Evolutionary conservation across 129 eudicot species (phyloP), one percentile per base, ranked within the genome.

Genomic region (Cynara cardunculus): DNA sequence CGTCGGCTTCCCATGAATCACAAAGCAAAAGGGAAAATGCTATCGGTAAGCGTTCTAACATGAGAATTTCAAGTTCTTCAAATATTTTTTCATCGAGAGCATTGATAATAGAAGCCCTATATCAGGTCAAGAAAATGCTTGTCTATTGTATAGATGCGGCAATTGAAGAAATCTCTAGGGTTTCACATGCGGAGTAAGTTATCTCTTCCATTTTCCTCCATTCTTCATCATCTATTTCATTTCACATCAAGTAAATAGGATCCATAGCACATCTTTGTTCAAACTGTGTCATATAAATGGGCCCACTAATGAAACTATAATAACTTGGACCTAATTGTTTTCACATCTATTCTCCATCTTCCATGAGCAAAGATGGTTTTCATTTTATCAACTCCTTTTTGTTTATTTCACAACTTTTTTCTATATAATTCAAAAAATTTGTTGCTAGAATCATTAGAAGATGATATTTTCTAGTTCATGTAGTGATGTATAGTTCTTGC

Each of bases 121-220:
- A 41, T 69, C 87, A 90, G 95, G 95, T 90, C 65, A 82, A 86
- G 78, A 90, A 88, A 70, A 89, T 89, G 96, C 39, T 89, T n/a
- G 75, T 89, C 37, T 61, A 79, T 76, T 74, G 87, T 73, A 75
- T 91, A 26, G 84, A 80, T 77, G 80, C 81, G 35, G 93, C 96
- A 21, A 65, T 91, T 25, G 86, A 85, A 72, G 93, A 87, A 83
- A 72, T 88, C 28, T 69, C 74, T n/a, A 82, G 71, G 21, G 84
- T 86, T 28, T 73, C 49, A 25, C 76, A 41, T 69, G 78, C 44
- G 28, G 78, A 84, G 79, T 85, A 79, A 81, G 89, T 53, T 37
- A 18, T 37, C 72, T 53, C 16, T 67, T 32, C 59, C 62, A 16
- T 16, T 53, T 53, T 41, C 18, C 62, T 18, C 22, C 22, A 53